Percentiles rank a stretch among this genome's conserved stretches.
phyloP scores from a whole-genome alignment of 345 rosid species.

The Jatropha curcas region DNA sequence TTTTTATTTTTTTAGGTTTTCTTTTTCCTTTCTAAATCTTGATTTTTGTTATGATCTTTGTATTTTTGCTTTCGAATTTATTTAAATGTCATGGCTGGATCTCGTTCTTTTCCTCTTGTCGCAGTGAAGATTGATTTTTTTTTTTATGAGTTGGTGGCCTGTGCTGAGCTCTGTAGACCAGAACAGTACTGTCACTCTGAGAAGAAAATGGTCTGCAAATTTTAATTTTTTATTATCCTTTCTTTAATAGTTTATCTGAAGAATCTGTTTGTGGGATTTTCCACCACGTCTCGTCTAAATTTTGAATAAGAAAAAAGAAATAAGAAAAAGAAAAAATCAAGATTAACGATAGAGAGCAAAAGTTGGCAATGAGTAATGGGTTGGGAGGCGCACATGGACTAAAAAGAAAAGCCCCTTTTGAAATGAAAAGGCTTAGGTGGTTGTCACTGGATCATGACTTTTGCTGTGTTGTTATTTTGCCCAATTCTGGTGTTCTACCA shows the following conservation, averaged over 20 bases:
- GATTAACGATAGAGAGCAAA: background rate
- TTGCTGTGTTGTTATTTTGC: background rate
- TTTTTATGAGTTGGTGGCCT: background rate
- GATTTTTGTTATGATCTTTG: slow-evolving; percentile 15
- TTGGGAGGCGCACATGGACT: slow-evolving; percentile 18
- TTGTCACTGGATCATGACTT: slow-evolving; percentile 18
- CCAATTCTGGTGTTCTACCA: background rate
- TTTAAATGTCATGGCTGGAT: slow-evolving; percentile 17
- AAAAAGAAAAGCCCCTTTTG: slow-evolving; percentile 7
- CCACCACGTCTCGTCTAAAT: background rate
- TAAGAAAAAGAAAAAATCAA: no score
- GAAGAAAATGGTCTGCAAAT: background rate
- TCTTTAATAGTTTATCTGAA: no score
- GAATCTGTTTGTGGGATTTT: background rate
- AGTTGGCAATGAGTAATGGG: background rate
- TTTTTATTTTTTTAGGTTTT: slow-evolving; percentile 5
- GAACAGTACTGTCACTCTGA: background rate
- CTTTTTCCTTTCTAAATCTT: background rate
- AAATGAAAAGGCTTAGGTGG: background rate
- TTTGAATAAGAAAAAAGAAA: background rate
- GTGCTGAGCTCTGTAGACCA: background rate
- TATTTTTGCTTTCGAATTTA: slow-evolving; percentile 22
- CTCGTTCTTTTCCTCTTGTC: slow-evolving; percentile 1
- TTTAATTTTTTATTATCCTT: background rate
- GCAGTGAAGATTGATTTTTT: slow-evolving; percentile 1